Evolutionary conservation across 192 early-diverging fungal species (phyloP), one percentile per base, ranked within the genome.

Genomic region (Chytriomyces confervae): DNA sequence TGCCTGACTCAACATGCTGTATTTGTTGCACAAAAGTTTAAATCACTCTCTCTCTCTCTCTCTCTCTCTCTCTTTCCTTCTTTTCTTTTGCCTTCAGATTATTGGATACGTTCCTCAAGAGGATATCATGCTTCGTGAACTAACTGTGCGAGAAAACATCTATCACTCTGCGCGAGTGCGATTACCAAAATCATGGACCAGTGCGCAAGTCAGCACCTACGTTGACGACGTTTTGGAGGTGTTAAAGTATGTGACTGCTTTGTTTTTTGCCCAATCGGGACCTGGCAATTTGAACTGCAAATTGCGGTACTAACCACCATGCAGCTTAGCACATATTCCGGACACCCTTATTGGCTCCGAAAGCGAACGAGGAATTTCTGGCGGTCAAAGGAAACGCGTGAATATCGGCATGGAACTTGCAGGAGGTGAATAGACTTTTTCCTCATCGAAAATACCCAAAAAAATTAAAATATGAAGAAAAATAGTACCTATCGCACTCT

Each of bases 331-430:
- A 8, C 79, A 82, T 57, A 75, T 85, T 29, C 51, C 60, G n/a
- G 50, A 85, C 50, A 60, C n/a, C 16, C 27, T 61, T 24, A 88
- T 97, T 47, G 95, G 95, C 36, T 81, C 87, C 8, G 92, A 91
- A 60, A 82, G 86, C 6, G 88, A 88, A 74, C 77, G 93, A 71
- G 95, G 95, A 73, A 93, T 97, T 57, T 92, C 91, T 62, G 90
- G 95, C 24, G 94, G 94, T 62, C 93, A 97, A 82, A 91, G 93
- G 78, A 94, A 95, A 80, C 23, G 86, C 8, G 82, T 96, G 61
- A 95, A 90, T 5, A 94, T 97, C 75, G 94, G 86, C 61, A 83
- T 94, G 46, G 94, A 95, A 81, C 83, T 95, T 64, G 91, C 92
- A 6, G 91, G 69, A 48, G 66, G 66, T 68, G 45, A 20, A 13